These are phyloP conservation scores for Aureobasidium sp. DNA, from an alignment of 2,329 filamentous ascomycete genomes.

Conservation along the genomic window DNA sequence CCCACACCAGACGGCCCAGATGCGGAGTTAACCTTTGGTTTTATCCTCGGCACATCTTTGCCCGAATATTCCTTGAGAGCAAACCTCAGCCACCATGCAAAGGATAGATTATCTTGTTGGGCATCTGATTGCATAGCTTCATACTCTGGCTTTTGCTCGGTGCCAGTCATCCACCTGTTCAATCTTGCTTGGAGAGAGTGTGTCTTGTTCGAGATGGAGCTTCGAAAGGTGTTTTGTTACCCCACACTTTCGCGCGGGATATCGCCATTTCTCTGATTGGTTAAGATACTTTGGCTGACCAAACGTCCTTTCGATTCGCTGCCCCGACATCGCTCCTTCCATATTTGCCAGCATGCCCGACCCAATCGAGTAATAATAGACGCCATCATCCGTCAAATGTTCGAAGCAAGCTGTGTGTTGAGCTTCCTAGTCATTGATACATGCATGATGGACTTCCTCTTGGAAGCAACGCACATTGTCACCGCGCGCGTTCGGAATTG, in stretches of 20 bases:
- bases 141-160: neutral
- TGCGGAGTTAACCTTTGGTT: constrained; percentile 9
- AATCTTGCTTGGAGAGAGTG: neutral
- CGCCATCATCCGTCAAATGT: neutral
- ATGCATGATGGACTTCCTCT: neutral
- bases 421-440: neutral
- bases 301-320: neutral
- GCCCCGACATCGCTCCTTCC: neutral
- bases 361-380: neutral
- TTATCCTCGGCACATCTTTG: constrained; percentile 1
- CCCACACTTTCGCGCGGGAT: neutral
- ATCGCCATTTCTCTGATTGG: neutral
- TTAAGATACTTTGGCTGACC: neutral
- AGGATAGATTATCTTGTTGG: too few relatives aligned
- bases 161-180: neutral
- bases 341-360: neutral
- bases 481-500: neutral
- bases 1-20: neutral
- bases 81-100: too few relatives aligned
- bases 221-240: neutral
- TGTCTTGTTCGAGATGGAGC: neutral
- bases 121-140: too few relatives aligned
- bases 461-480: neutral
- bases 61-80: neutral
- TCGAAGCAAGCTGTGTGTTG: neutral